Evolutionary conservation across 2,329 filamentous ascomycete genomes (phyloP).

Genomic region (Diaporthe destruens): DNA sequence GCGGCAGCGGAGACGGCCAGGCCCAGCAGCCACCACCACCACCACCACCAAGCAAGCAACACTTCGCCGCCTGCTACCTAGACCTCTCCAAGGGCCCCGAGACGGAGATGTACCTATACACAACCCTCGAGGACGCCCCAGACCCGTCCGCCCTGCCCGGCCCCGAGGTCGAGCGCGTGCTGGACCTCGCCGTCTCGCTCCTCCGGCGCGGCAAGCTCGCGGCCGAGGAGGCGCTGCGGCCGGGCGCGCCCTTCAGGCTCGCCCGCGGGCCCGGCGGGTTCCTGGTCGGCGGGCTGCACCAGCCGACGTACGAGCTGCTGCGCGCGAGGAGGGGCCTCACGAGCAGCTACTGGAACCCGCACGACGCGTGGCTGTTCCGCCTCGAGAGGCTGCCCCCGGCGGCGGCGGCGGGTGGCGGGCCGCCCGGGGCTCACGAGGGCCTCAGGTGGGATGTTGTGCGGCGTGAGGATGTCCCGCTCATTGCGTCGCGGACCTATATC

Average conservation of each 20-base stretch:
- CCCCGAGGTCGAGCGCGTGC: constrained; percentile 49
- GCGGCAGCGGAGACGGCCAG: neutral
- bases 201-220: constrained; percentile 48
- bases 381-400: constrained; percentile 55
- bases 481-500: constrained; percentile 67
- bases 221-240: constrained; percentile 42
- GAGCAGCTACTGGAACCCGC: constrained; percentile 52
- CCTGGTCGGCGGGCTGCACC: constrained; percentile 53
- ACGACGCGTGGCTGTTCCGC: constrained; percentile 71
- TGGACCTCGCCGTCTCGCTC: constrained; percentile 49
- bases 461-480: constrained; percentile 66
- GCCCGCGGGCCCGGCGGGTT: constrained; percentile 48
- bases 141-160: constrained; percentile 27
- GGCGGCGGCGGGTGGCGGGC: constrained; percentile 30
- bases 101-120: constrained; percentile 75
- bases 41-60: neutral
- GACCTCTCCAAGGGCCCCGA: constrained; percentile 72
- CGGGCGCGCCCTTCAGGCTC: constrained; percentile 34
- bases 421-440: constrained; percentile 52
- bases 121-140: constrained; percentile 58
- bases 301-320: constrained; percentile 43
- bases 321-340: constrained; percentile 47
- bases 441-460: constrained; percentile 68
- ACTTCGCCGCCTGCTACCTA: constrained; percentile 70
- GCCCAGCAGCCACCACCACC: neutral